phyloP scores from a whole-genome alignment of 2,329 filamentous ascomycete genomes.

The Sporothrix inflata region DNA sequence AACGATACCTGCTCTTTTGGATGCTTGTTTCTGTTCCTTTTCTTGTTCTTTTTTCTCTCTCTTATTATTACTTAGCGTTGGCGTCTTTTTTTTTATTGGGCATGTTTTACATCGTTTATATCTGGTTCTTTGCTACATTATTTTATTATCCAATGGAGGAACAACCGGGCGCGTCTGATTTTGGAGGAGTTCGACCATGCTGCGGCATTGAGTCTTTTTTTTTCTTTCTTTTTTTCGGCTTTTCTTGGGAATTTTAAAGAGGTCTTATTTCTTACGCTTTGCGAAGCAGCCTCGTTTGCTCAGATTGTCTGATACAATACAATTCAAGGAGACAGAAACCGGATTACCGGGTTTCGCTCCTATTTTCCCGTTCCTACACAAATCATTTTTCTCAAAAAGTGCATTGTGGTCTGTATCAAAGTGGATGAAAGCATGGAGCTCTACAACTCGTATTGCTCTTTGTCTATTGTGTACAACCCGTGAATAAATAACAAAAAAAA shows the following conservation, averaged over 20 bases:
- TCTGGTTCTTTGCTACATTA: neutral
- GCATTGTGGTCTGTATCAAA: neutral
- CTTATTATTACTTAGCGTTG: slow-evolving; percentile 11
- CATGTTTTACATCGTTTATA: neutral
- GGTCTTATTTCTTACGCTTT: neutral
- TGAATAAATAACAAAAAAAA: neutral
- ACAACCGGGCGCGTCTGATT: neutral
- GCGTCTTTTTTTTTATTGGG: neutral
- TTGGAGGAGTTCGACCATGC: neutral
- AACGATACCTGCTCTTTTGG: slow-evolving; percentile 24
- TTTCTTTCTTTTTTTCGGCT: neutral
- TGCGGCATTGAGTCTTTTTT: neutral
- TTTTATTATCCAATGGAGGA: neutral
- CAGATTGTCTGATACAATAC: slow-evolving; percentile 16
- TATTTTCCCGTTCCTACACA: neutral
- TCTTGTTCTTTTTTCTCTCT: neutral
- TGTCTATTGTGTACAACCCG: neutral
- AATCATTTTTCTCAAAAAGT: neutral
- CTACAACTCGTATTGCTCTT: neutral
- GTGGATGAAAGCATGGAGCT: neutral
- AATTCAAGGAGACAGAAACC: neutral
- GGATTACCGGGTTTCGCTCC: neutral
- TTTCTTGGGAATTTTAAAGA: neutral
- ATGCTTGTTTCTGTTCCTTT: neutral
- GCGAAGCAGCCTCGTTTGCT: neutral